Base-by-base conservation (phyloP, 1,284 basidiomycete genomes). In the Leccinum angustisporum region DNA sequence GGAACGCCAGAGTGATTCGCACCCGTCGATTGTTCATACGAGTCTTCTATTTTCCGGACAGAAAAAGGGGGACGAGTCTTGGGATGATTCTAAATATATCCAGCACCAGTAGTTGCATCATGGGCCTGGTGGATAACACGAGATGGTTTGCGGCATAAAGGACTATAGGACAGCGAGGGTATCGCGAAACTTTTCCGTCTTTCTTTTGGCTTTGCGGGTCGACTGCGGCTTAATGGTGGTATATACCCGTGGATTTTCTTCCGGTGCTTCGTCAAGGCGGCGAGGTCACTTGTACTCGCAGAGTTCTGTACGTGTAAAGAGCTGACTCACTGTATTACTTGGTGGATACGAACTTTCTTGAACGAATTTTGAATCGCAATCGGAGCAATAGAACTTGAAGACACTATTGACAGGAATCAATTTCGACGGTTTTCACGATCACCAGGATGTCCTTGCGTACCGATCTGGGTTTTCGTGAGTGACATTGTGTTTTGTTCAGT, bases 401-500 rank as follows among this genome's bases (percentile, higher is more conserved):
- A 5, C 53, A 0, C 72, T 75, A 6, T 30, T 8, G 4, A 48
- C 13, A 21, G 30, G 13, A 3, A 5, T 52, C 9, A 33, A 18
- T 11, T 51, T 52, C 21, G 31, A 55, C 2, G 3, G 11, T 2
- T 18, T 18, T 56, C 54, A 10, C 16, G 30, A 40, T 48, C 18
- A 33, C 6, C 10, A 31, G 36, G 21, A 27, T n/a, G n/a, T n/a
- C n/a, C n/a, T n/a, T n/a, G n/a, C 59, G 9, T 43, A 75, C 73
- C 51, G 62, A 5, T 57, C 48, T 0, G 63, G 65, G 11, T 62
- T 2, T 1, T 60, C 58, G 40, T 72, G 73, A 9, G 54, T 48
- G 30, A 30, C 61, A 43, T 27, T 60, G 34, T 75, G 73, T 36
- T 71, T 70, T 18, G 4, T 43, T 69, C 33, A 72, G 58, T 13